Evolutionary conservation across 148 eudicot species (phyloP).

Genomic region (Diospyros kaki): DNA sequence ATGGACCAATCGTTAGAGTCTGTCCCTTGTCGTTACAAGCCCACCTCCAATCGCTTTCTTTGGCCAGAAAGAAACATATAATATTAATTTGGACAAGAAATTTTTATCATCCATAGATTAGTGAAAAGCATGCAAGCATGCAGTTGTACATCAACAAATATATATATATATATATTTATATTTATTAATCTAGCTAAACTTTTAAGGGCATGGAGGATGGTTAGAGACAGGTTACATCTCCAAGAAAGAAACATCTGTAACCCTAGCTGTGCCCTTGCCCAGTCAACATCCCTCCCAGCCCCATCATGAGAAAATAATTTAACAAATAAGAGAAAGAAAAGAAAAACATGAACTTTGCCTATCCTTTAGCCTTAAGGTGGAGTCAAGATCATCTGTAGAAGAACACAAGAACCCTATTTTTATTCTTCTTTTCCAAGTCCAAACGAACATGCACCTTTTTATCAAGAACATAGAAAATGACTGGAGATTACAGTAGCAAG

Average conservation of each 20-base stretch:
- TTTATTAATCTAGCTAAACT: conserved; percentile 14
- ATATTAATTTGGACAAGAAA: too few species aligned
- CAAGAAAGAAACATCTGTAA: conserved; percentile 28
- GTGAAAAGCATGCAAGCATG: too few species aligned
- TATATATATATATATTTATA: conserved; percentile 2
- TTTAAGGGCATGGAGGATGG: conserved; percentile 30
- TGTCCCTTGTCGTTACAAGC: too few species aligned
- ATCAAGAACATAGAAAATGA: conserved; percentile 22
- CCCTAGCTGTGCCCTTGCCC: conserved; percentile 40
- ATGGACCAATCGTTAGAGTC: too few species aligned
- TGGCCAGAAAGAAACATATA: too few species aligned
- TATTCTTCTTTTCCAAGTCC: neutral
- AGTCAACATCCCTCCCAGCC: conserved; percentile 30
- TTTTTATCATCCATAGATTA: too few species aligned
- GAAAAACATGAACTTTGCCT: conserved; percentile 17
- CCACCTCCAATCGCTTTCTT: too few species aligned
- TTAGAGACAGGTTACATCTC: conserved; percentile 46
- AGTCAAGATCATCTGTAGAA: conserved; percentile 22
- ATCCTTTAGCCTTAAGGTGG: conserved; percentile 13
- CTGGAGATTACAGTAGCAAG: neutral
- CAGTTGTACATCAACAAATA: neutral
- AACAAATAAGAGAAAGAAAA: neutral
- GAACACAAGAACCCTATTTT: conserved; percentile 15
- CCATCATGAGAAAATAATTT: neutral
- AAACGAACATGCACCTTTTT: neutral